Base-by-base conservation (phyloP, 345 rosid species). In the Dovyalis caffra region DNA sequence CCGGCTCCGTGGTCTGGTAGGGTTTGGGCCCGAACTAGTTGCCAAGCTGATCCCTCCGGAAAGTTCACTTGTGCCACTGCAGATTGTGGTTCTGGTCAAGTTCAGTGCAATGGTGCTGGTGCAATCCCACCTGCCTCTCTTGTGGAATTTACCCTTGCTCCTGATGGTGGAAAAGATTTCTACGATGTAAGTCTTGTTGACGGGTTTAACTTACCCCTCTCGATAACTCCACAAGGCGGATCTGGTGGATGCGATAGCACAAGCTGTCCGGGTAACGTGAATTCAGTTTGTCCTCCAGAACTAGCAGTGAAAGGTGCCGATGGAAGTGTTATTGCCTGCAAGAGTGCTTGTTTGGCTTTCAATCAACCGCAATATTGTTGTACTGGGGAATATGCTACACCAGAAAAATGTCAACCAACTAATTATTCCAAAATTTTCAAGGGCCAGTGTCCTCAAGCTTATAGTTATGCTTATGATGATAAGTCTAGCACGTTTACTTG, bases 391-490 rank as follows among this genome's bases (percentile, higher is more conserved):
- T 82, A 12, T n/a, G 33, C 34, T 18, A 3, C 84, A 20, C 78
- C 89, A 2, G 40, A 66, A 0, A 85, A 21, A 14, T 90, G 97
- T 68, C 61, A 1, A 2, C 90, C 93, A 0, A 82, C 88, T 1
- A 3, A 25, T 0, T 86, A 87, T 67, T 82, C 97, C 0, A 15
- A 26, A 78, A 68, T 72, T 1, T 90, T 92, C 75, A 86, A 90
- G 81, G 18, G 3, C 2, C 80, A 65, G 74, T 88, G 97, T 28
- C 92, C 93, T 21, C 84, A 80, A 40, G 94, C 92, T 63, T 87
- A 87, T 71, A 90, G 89, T 68, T 88, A 88, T 66, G 77, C 90
- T 25, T 84, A 23, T 32, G 91, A 87, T 32, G 90, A 90, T 64
- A 14, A 6, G 51, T 66, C 57, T 20, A 85, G 80, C 74, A 78